A percentile compares a stretch with the other conserved stretches of the same genome.
These are phyloP conservation scores for Cercospora sp. DNA, from an alignment of 2,329 filamentous ascomycete species.

Conservation along the genomic window DNA sequence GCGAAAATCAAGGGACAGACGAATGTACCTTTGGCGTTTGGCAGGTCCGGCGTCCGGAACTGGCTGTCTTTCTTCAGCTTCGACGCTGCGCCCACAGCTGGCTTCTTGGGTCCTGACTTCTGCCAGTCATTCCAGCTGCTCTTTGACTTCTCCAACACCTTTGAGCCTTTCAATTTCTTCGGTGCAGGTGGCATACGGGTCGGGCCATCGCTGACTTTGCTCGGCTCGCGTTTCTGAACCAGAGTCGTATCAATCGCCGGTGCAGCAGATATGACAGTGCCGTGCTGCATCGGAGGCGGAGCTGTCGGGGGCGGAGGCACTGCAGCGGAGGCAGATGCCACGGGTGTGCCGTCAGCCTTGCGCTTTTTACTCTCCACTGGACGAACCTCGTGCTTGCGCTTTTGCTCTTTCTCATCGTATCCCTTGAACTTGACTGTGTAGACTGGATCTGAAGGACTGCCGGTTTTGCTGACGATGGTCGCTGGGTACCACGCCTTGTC, in stretches of 20 bases:
- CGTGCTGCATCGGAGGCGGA: constrained; percentile 43
- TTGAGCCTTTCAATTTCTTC: constrained; percentile 85
- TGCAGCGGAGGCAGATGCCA: constrained; percentile 32
- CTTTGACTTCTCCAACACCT: constrained; percentile 87
- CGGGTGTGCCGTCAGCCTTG: constrained; percentile 76
- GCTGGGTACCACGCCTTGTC: constrained; percentile 91
- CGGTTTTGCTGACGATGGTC: constrained; percentile 89
- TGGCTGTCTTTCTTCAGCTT: constrained; percentile 36
- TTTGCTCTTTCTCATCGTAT: constrained; percentile 77
- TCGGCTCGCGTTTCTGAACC: constrained; percentile 62
- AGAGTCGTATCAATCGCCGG: constrained; percentile 67
- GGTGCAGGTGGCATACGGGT: constrained; percentile 50
- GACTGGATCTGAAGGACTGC: constrained; percentile 84
- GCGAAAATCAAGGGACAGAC: too few species aligned
- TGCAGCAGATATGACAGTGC: constrained; percentile 64
- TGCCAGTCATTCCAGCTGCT: constrained; percentile 94
- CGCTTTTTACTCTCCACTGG: constrained; percentile 63
- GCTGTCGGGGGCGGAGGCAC: constrained; percentile 42
- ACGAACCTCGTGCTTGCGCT: constrained; percentile 77
- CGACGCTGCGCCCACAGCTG: constrained; percentile 24
- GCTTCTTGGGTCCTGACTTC: constrained; percentile 58
- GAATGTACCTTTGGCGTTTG: constrained; percentile 83
- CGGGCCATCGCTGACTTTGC: constrained; percentile 62
- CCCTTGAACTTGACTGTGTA: constrained; percentile 95
- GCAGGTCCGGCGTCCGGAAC: constrained; percentile 71